These are phyloP conservation scores for Dothistroma septosporum DNA, from an alignment of 2,329 filamentous ascomycete genomes.

Conservation along the genomic window DNA sequence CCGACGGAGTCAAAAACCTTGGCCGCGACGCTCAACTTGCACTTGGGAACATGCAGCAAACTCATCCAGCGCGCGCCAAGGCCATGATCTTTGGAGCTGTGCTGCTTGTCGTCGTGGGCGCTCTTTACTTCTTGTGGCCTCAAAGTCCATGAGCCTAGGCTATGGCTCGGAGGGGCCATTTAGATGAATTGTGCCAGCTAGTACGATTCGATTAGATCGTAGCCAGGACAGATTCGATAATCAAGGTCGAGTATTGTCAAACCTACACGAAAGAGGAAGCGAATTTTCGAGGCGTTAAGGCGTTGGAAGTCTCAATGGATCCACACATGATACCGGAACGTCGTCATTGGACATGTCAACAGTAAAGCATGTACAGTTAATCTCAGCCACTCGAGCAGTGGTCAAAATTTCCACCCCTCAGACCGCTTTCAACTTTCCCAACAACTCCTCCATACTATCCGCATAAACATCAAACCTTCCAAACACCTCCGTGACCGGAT, in stretches of 20 bases:
- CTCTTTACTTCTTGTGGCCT: slow-evolving; percentile 47
- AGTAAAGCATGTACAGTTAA: not conserved
- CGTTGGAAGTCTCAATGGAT: not conserved
- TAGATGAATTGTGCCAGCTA: not conserved
- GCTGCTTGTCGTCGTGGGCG: slow-evolving; percentile 61
- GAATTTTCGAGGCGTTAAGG: not conserved
- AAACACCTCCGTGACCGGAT: slow-evolving; percentile 30
- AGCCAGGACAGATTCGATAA: not conserved
- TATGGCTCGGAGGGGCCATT: not conserved
- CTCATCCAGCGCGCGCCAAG: slow-evolving; percentile 73
- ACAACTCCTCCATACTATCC: slow-evolving; percentile 27
- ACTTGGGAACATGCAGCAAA: slow-evolving; percentile 80
- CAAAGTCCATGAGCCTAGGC: not conserved
- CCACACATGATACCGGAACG: not conserved
- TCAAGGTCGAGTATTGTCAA: not conserved
- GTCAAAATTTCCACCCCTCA: not conserved
- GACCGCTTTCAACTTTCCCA: slow-evolving; percentile 28
- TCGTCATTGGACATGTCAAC: not conserved
- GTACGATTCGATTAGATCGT: not conserved
- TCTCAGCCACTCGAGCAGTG: not conserved
- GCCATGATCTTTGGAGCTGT: slow-evolving; percentile 63
- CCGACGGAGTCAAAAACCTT: slow-evolving; percentile 78
- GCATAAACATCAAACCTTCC: slow-evolving; percentile 31
- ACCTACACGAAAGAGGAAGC: not conserved
- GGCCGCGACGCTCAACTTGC: slow-evolving; percentile 66